Evolutionary conservation across 805 yeast species (phyloP), one percentile per base, ranked within the genome.

Genomic region (Danielia oregonensis): DNA sequence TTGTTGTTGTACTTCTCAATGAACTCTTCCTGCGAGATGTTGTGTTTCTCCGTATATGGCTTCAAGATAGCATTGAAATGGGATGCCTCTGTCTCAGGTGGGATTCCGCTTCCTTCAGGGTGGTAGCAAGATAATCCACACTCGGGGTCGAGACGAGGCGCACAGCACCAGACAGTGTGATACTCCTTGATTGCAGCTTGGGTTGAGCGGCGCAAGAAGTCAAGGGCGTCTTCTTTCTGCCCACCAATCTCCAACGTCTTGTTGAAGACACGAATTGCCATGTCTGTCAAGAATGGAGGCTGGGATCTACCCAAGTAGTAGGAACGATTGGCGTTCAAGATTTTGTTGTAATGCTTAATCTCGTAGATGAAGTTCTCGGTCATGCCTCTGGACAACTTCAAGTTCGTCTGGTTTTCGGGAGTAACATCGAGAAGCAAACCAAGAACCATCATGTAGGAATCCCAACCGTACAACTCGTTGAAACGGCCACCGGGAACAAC

Each of bases 391-490:
- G 96, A 91, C 22, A 89, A 69, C 26, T 80, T 84, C 14, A 78
- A 59, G 32, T 78, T 70, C 26, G 72, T 75, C 26, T 58, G 54
- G 25, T 52, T 35, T 6, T 44, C 41, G 1, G 51, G 44, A 0
- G 59, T 54, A 1, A 58, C 68, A 51, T 84, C 83, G 17, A 75
- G 72, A 17, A 93, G 57, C 26, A 93, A 68, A 1, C 97, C 98
- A 16, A 88, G 59, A 0, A 93, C 76, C 54, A 82, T 88, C 82
- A 93, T 85, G 54, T 93, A 91, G 2, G 96, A 87, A 58, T 91
- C 98, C 98, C 98, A 91, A 11, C 97, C 98, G 53, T 93, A 91
- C 39, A 88, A 73, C 62, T 91, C 98, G 63, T 93, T 93, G 62
- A 91, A 91, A 44, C 98, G 70, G 15, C 98, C 97, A 12, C 98